Evolutionary conservation across 352 stramenopile species (phyloP), one percentile per base, ranked within the genome.

Genomic region (Phytophthora fragariae): DNA sequence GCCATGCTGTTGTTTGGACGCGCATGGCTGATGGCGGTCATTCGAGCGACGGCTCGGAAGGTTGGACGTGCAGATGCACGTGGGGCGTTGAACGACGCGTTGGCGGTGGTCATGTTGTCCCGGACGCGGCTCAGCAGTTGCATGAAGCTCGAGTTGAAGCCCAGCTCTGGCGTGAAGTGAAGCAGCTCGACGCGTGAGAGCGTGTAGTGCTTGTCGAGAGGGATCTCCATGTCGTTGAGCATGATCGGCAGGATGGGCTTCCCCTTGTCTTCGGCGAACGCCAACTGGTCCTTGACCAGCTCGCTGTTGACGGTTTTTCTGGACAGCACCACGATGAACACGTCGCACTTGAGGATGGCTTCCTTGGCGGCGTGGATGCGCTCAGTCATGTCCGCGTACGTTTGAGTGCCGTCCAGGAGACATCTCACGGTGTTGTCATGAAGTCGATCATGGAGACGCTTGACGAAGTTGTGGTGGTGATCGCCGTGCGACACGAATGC

Each of bases 191-290:
- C 68, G 46, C 89, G 85, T 6, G 88, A 90, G 9, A 95, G 81
- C 27, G 86, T 90, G 64, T 95, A 95, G 56, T 91, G 84, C 65
- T 92, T 92, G 75, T 92, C 86, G 19, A 92, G 75, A 44, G 76
- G 75, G 57, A 93, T 80, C 62, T 92, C 86, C 75, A 91, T 79
- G 56, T 92, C 83, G 64, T 92, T 92, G 29, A 92, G 78, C 83
- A 94, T 82, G 44, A 96, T 81, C 1, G 87, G 87, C 57, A 96
- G 57, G 62, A 96, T 93, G 0, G 83, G 76, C 14, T 77, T 78
- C 24, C 85, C 85, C 68, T 92, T 93, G 73, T 94, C 87, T 72
- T 93, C 89, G 9, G 89, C 89, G 57, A 94, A 94, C 56, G 87
- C 88, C 19, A 94, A 72, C 64, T 96, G 89, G 65, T 94, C 87